A percentile compares a stretch with the other conserved stretches of the same genome.
Conservation (phyloP, 768 basidiomycete species). For the Russula ochroleuca region DNA sequence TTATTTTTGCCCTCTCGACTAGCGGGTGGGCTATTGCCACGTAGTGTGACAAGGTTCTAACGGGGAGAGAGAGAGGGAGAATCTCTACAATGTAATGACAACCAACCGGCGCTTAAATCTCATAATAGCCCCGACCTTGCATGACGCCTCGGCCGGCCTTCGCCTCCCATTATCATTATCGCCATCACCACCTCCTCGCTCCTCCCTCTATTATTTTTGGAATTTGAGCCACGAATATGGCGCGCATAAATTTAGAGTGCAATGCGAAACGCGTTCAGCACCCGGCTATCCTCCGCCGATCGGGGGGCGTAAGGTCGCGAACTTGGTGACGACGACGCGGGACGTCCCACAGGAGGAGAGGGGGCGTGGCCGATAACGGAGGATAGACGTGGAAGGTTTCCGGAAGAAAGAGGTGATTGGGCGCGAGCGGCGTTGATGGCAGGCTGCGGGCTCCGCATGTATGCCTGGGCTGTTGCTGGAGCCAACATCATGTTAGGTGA, state of each 20-base stretch:
- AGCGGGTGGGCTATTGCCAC: slow-evolving; percentile 14
- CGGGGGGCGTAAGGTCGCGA: slow-evolving; percentile 33
- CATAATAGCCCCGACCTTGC: slow-evolving; percentile 1
- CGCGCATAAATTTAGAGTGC: slow-evolving; percentile 29
- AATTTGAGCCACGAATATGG: slow-evolving; percentile 4
- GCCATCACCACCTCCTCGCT: background rate
- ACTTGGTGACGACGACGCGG: slow-evolving; percentile 11
- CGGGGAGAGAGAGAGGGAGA: background rate
- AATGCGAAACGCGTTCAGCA: slow-evolving; percentile 36
- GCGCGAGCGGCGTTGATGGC: slow-evolving; percentile 9
- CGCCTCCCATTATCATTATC: background rate
- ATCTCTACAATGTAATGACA: slow-evolving; percentile 14
- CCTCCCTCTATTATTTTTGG: slow-evolving; percentile 9
- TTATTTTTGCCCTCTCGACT: slow-evolving; percentile 8
- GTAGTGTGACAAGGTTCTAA: slow-evolving; percentile 12
- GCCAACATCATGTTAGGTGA: slow-evolving; percentile 17
- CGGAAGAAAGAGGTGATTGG: slow-evolving; percentile 18
- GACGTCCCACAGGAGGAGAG: slow-evolving; percentile 15
- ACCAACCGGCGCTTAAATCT: background rate
- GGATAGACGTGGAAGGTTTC: slow-evolving; percentile 24
- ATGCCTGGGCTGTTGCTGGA: slow-evolving; percentile 7
- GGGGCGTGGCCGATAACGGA: slow-evolving; percentile 26
- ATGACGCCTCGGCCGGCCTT: background rate
- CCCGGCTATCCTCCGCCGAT: slow-evolving; percentile 37
- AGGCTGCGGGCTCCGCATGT: slow-evolving; percentile 5